Evolutionary conservation across 768 basidiomycete genomes (phyloP), one percentile per base, ranked within the genome.

Genomic region (Termitomyces bulborhizus): DNA sequence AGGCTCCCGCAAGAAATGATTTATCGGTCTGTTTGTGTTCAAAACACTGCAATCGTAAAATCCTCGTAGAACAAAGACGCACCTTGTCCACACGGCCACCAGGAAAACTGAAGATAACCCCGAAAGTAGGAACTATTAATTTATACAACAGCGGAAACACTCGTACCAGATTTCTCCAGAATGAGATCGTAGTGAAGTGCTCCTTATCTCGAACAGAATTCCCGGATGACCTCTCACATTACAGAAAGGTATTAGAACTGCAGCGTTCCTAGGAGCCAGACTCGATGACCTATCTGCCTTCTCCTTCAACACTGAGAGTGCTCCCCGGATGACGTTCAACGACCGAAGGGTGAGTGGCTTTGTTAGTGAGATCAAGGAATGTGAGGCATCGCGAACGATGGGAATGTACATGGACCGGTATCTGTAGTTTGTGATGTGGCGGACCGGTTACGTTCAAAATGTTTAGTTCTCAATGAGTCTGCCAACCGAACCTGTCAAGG

Each of bases 111-210:
- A 18, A 39, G 21, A 42, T n/a, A 45, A 24, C 36, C 15, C 15
- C 36, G 8, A 13, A 26, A 16, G 18, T 36, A 46, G 11, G 36
- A 18, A 5, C n/a, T 32, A 29, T 34, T 16, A 18, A 43, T 52
- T 5, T 29, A 36, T 21, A n/a, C 13, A 31, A 51, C 26, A 53
- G 18, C 37, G 37, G 16, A 21, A 29, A 11, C 18, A 36, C 40
- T 47, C 62, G 53, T 63, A 88, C 90, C 90, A 90, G 34, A 91
- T 82, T 74, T 91, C 88, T n/a, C 90, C 89, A 0, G 88, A 84
- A 68, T 91, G 90, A 31, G 74, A 77, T 60, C 88, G 74, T 49
- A 86, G 68, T 40, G 79, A 68, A 62, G 82, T 81, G 15, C 81
- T 81, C 60, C 90, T 76, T 32, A 91, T 80, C 67, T 91, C 85